Base-by-base conservation (phyloP, 2,329 filamentous ascomycete genomes). In the Cordyceps javanica region DNA sequence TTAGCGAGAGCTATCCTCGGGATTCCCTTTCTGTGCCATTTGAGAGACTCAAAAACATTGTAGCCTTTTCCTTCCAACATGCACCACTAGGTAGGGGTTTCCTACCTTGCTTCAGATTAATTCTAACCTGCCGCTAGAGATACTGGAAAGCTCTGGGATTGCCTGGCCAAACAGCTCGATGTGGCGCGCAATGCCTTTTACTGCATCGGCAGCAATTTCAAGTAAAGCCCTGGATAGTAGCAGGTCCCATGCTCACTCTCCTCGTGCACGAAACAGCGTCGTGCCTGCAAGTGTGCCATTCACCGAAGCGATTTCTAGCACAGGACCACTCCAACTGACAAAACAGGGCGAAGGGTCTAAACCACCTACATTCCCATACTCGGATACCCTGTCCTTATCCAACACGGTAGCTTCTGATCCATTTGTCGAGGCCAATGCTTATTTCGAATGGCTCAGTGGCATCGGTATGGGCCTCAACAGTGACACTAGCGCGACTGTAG, bases 21-120 rank as follows among this genome's bases (percentile, higher is more conserved):
- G 77, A 81, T 59, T 81, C 75, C 2, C 57, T 73, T 1, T 72
- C 74, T 2, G 71, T 75, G 42, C 81, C 83, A 0, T 83, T 89
- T 62, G 85, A 90, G 64, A 77, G 84, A 41, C 75, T 89, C 61
- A 88, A 87, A 66, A 90, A 92, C 65, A 72, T 91, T 45, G 82
- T 91, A 25, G 82, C 82, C 14, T 94, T 96, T 70, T 87, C 90
- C 1, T 96, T 95, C 65, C 89, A 94, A 66, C 89, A 94, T 75
- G 91, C 89, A 34, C 90, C 91, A 1, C 73, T 89, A 56, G 80
- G 90, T 93, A 74, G 63, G 78, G 72, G 39, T 25, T 42, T 16
- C 11, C 9, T 38, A 53, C 8, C 38, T 60, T 19, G 52, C 45
- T 34, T 2, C 5, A 3, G 21, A 46, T 19, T 21, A 32, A 44